These are phyloP conservation scores for Salvia rosmarinus DNA, from an alignment of 257 asterid species.

Conservation along the genomic window DNA sequence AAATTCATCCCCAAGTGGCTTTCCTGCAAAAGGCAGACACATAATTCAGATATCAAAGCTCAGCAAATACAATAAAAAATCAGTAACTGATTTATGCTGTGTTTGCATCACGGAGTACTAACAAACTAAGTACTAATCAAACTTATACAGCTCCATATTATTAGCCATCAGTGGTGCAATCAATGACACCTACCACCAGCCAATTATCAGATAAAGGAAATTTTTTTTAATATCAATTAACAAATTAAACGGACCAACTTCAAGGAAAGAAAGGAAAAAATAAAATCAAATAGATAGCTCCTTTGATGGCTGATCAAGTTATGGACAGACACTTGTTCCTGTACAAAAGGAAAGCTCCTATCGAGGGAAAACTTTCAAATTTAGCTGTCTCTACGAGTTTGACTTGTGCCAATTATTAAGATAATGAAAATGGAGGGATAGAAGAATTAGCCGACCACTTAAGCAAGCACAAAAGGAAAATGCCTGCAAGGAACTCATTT, in stretches of 20 bases:
- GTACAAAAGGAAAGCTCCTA: neutral
- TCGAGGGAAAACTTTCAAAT: neutral
- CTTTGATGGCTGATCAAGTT: constrained; percentile 16
- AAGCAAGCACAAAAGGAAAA: neutral
- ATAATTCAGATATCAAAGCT: constrained; percentile 31
- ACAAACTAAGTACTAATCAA: too few relatives aligned
- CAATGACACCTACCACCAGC: neutral
- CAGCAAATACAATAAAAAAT: constrained; percentile 4
- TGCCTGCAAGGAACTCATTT: constrained; percentile 11
- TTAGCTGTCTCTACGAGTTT: constrained; percentile 6
- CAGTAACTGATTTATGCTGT: neutral
- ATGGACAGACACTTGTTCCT: neutral
- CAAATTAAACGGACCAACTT: neutral
- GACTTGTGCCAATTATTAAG: neutral
- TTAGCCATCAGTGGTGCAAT: neutral
- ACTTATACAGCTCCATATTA: neutral
- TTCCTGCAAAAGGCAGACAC: constrained; percentile 46
- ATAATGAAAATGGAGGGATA: neutral
- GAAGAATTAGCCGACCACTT: constrained; percentile 4
- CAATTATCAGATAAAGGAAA: constrained; percentile 6
- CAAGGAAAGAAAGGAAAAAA: neutral
- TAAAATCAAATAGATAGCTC: neutral
- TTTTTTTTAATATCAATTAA: neutral
- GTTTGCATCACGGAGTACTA: constrained; percentile 5
- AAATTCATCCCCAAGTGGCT: constrained; percentile 39